Conservation (phyloP, 331 rosid species). For the Spiraea crenata region DNA sequence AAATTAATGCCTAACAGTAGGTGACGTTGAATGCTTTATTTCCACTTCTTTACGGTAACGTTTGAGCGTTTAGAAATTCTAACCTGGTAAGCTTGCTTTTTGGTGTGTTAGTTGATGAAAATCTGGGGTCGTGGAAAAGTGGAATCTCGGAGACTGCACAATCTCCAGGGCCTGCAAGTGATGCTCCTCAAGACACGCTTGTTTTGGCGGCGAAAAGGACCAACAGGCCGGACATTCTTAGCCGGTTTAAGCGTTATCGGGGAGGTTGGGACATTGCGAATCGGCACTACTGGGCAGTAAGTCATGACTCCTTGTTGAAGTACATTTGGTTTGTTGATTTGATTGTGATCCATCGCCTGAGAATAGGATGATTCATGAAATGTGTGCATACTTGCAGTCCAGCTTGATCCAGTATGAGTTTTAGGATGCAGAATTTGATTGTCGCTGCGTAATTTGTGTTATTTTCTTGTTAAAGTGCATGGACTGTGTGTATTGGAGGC, state of each 20-base stretch:
- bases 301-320: slow-evolving; percentile 31
- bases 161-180: slow-evolving; percentile 61
- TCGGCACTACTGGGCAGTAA: slow-evolving; percentile 96
- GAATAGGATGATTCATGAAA: neutral
- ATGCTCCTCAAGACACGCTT: slow-evolving; percentile 50
- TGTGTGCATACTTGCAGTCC: neutral
- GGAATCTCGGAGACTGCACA: slow-evolving; percentile 45
- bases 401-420: neutral
- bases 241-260: slow-evolving; percentile 51
- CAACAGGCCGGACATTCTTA: slow-evolving; percentile 74
- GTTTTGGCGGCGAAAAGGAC: slow-evolving; percentile 83
- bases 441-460: neutral
- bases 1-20: neutral
- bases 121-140: slow-evolving; percentile 73
- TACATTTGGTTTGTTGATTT: neutral
- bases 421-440: slow-evolving; percentile 1
- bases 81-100: neutral
- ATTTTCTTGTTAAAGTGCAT: neutral
- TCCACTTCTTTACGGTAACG: neutral
- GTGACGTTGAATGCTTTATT: slow-evolving; percentile 6
- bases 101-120: slow-evolving; percentile 46
- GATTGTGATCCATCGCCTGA: neutral
- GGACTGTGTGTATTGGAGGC: neutral
- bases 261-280: slow-evolving; percentile 88
- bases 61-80: neutral